Evolutionary conservation across 805 yeast species (phyloP).

Genomic region (Candida tallmaniae): DNA sequence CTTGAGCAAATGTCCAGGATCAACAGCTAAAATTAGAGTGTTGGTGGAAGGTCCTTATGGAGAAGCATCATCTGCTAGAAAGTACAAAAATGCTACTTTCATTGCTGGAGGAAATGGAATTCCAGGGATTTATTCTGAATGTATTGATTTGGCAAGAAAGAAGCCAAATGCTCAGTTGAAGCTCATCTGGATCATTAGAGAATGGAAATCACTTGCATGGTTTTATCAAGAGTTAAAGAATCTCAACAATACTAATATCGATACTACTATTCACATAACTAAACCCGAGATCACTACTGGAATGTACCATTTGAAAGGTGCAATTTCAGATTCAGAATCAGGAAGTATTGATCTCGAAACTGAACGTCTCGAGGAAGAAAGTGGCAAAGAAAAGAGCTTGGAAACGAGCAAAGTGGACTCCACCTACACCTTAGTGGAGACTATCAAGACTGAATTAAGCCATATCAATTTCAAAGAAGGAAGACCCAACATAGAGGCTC

Average conservation of each 20-base stretch:
- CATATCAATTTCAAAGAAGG: constrained; percentile 39
- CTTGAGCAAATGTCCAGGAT: constrained; percentile 22
- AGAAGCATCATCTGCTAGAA: constrained; percentile 41
- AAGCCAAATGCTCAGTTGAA: constrained; percentile 25
- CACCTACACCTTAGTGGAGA: constrained; percentile 6
- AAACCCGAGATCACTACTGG: constrained; percentile 16
- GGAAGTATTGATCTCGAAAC: constrained; percentile 3
- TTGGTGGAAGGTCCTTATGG: constrained; percentile 65
- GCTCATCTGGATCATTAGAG: constrained; percentile 65
- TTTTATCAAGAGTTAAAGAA: constrained; percentile 40
- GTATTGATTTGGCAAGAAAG: constrained; percentile 22
- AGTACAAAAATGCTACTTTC: constrained; percentile 51
- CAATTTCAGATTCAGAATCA: constrained; percentile 12
- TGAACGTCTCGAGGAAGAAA: neutral
- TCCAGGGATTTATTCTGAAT: constrained; percentile 51
- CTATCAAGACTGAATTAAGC: constrained; percentile 18
- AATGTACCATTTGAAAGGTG: constrained; percentile 9
- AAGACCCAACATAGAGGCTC: constrained; percentile 43
- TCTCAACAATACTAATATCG: constrained; percentile 23
- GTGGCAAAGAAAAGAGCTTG: neutral
- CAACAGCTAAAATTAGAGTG: constrained; percentile 20
- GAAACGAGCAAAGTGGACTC: constrained; percentile 2
- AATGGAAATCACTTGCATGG: constrained; percentile 48
- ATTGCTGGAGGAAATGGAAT: constrained; percentile 76
- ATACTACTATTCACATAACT: constrained; percentile 28